A percentile compares a stretch with the other conserved stretches of the same genome.
Conservation (phyloP, 1,284 basidiomycete genomes). For the Fomitopsis schrenkii region DNA sequence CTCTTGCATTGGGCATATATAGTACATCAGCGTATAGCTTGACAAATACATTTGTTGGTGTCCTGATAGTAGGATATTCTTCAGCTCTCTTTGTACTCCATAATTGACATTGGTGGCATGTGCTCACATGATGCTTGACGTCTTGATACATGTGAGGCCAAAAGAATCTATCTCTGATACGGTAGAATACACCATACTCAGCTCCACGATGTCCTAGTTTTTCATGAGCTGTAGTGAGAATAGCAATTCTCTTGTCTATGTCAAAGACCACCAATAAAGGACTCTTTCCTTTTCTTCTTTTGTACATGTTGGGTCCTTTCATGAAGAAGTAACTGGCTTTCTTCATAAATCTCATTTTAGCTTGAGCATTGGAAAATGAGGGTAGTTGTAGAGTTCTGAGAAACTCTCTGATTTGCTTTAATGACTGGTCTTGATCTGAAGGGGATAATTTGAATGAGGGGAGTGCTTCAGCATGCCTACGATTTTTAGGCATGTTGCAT, state of each 20-base stretch:
- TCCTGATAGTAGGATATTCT: constrained; percentile 30
- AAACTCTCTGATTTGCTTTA: not conserved
- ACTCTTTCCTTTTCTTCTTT: not conserved
- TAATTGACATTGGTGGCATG: constrained; percentile 35
- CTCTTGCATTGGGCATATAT: constrained; percentile 7
- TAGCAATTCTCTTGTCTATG: not conserved
- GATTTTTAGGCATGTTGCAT: not conserved
- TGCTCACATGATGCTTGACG: constrained; percentile 18
- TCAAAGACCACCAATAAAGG: not conserved
- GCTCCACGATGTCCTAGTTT: constrained; percentile 17
- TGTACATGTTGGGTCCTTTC: not conserved
- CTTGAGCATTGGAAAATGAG: not conserved
- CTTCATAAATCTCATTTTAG: not conserved
- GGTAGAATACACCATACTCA: constrained; percentile 6
- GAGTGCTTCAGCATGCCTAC: not conserved
- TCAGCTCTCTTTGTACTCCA: constrained; percentile 17
- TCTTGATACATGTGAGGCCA: constrained; percentile 18
- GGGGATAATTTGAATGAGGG: not conserved
- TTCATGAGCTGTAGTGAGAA: constrained; percentile 14
- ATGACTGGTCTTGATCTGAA: not conserved
- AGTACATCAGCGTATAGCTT: constrained; percentile 32
- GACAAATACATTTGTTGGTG: constrained; percentile 26
- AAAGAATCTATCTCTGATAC: constrained; percentile 15
- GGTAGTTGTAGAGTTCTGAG: not conserved
- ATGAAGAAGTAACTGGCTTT: not conserved